Conservation (phyloP, 139 green algal genomes). For the Picochlorum costavermella region DNA sequence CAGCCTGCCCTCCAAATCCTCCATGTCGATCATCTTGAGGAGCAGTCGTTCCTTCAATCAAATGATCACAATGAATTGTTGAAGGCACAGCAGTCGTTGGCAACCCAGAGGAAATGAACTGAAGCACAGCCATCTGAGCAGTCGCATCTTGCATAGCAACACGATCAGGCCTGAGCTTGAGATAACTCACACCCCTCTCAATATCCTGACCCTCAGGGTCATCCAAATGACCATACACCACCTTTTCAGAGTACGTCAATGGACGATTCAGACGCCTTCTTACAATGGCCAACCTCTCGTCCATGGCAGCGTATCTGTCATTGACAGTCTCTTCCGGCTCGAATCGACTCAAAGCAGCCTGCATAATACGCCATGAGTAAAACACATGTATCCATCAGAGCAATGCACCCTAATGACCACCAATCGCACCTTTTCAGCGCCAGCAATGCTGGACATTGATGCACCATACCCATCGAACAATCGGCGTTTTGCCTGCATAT, state of each 20-base stretch:
- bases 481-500: conserved; percentile 15
- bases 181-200: conserved; percentile 75
- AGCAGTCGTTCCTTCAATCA: conserved; percentile 91
- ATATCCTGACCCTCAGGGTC: conserved; percentile 78
- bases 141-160: conserved; percentile 96
- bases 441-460: conserved; percentile 19
- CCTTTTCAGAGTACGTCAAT: conserved; percentile 87
- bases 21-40: conserved; percentile 69
- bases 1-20: conserved; percentile 4
- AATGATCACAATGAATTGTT: conserved; percentile 93
- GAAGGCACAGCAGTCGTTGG: conserved; percentile 80
- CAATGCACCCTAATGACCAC: not conserved
- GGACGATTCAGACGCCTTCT: conserved; percentile 75
- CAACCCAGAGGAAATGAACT: conserved; percentile 92
- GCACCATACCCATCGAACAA: conserved; percentile 8
- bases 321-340: conserved; percentile 73
- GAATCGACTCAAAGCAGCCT: conserved; percentile 74
- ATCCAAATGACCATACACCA: conserved; percentile 91
- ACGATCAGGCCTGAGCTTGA: conserved; percentile 79
- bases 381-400: not conserved
- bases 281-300: conserved; percentile 67
- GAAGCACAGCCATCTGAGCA: conserved; percentile 92
- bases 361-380: not conserved
- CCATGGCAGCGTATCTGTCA: conserved; percentile 79
- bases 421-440: conserved; percentile 29